phyloP scores from a whole-genome alignment of 1,284 basidiomycete species.

The Naganishia cerealis region DNA sequence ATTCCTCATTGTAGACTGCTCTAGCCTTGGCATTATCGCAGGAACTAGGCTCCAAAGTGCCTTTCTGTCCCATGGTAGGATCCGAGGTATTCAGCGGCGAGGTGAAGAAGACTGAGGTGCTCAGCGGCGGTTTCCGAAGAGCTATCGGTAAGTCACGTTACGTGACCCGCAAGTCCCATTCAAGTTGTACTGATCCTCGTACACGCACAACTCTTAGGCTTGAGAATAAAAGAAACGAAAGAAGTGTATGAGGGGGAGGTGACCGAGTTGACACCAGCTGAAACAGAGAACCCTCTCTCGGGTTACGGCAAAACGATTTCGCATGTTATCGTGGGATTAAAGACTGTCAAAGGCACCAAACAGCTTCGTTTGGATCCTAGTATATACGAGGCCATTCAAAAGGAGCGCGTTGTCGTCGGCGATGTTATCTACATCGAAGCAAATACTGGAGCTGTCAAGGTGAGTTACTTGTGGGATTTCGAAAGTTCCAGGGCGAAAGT shows the following conservation, averaged over 20 bases:
- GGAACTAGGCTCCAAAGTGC: slow-evolving; percentile 89
- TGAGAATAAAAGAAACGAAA: slow-evolving; percentile 97
- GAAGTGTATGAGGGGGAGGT: slow-evolving; percentile 99
- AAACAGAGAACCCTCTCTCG: slow-evolving; percentile 89
- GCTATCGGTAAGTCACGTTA: slow-evolving; percentile 75
- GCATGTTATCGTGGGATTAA: slow-evolving; percentile 92
- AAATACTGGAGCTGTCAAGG: slow-evolving; percentile 94
- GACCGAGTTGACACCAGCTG: slow-evolving; percentile 91
- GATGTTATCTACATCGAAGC: slow-evolving; percentile 96
- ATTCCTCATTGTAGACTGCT: slow-evolving; percentile 72
- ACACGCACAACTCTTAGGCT: slow-evolving; percentile 59
- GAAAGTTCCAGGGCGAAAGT: neutral
- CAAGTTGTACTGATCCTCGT: neutral
- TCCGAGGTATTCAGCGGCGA: slow-evolving; percentile 95
- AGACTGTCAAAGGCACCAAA: slow-evolving; percentile 98
- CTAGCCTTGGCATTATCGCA: slow-evolving; percentile 90
- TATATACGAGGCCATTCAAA: slow-evolving; percentile 95
- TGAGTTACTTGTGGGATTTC: slow-evolving; percentile 46
- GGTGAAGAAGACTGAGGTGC: slow-evolving; percentile 97
- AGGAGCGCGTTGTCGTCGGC: slow-evolving; percentile 94
- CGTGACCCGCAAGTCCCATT: neutral
- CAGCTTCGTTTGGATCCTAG: slow-evolving; percentile 90
- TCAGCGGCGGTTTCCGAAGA: slow-evolving; percentile 91
- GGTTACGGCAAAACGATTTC: slow-evolving; percentile 99
- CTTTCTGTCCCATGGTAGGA: slow-evolving; percentile 98